These are phyloP conservation scores for Triticum turgidum DNA, from an alignment of 176 grass and related monocot genomes.

Conservation along the genomic window DNA sequence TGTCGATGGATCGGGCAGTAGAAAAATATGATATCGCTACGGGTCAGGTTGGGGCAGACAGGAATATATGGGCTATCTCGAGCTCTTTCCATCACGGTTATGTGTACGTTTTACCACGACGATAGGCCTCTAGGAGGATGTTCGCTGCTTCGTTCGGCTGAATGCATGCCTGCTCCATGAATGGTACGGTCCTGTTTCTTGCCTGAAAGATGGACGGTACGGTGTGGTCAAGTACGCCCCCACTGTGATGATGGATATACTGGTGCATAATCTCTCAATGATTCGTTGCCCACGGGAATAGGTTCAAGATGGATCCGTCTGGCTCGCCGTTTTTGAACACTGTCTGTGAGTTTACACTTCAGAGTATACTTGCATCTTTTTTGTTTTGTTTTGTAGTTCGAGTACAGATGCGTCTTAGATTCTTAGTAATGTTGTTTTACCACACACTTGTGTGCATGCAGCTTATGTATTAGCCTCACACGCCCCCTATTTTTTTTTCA, in stretches of 20 bases:
- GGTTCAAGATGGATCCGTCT: not conserved
- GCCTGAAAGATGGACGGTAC: not conserved
- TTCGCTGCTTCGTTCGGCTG: not conserved
- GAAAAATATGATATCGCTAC: conserved; percentile 3
- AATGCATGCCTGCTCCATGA: not conserved
- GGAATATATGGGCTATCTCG: not conserved
- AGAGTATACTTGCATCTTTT: not conserved
- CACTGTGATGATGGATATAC: not conserved
- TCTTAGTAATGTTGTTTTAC: no score
- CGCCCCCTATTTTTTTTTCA: no score
- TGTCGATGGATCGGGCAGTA: not conserved
- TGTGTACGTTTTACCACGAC: not conserved
- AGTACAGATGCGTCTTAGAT: no score
- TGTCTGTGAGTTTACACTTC: not conserved
- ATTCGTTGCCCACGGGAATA: not conserved
- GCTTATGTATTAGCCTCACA: no score
- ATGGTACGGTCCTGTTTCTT: not conserved
- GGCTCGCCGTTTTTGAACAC: not conserved
- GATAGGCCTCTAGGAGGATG: not conserved
- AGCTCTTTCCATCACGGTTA: conserved; percentile 21
- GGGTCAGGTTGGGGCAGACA: conserved; percentile 9
- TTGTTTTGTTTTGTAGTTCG: no score
- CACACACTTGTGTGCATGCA: no score
- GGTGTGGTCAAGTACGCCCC: not conserved
- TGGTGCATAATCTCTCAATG: not conserved